A percentile compares a stretch with the other conserved stretches of the same genome.
These are phyloP conservation scores for Wickerhamiella azymoides DNA, from an alignment of 805 yeast species.

Conservation along the genomic window DNA sequence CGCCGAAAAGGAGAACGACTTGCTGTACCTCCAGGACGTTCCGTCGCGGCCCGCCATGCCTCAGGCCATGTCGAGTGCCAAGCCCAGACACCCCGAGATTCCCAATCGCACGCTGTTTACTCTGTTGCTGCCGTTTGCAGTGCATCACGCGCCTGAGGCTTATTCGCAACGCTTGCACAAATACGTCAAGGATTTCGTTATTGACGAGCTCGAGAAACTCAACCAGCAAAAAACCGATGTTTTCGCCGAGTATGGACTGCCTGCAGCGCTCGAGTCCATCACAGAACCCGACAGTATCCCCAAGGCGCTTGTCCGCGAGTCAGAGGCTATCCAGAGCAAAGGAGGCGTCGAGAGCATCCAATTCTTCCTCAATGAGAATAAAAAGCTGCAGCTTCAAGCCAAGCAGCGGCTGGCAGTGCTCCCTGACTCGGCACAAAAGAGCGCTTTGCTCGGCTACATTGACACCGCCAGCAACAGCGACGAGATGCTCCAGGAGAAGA, in stretches of 20 bases:
- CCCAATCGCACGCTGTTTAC: conserved; percentile 30
- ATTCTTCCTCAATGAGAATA: not conserved
- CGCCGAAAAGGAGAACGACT: conserved; percentile 68
- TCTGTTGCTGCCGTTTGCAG: conserved; percentile 51
- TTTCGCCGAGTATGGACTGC: conserved; percentile 38
- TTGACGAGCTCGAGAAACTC: conserved; percentile 22
- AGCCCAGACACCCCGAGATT: not conserved
- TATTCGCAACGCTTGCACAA: conserved; percentile 50
- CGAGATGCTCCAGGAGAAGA: conserved; percentile 1
- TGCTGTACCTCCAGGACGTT: conserved; percentile 56
- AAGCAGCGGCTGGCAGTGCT: not conserved
- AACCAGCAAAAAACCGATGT: conserved; percentile 16
- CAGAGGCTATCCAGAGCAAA: conserved; percentile 35
- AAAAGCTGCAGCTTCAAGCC: not conserved
- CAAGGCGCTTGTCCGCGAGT: conserved; percentile 38
- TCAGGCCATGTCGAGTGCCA: not conserved
- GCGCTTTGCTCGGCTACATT: conserved; percentile 1
- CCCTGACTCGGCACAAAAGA: conserved; percentile 21
- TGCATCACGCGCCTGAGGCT: conserved; percentile 53
- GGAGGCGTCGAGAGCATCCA: conserved; percentile 39
- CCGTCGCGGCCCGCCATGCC: conserved; percentile 33
- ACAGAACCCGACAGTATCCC: conserved; percentile 47
- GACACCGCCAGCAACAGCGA: conserved; percentile 7
- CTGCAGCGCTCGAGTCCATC: conserved; percentile 48
- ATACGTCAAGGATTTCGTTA: conserved; percentile 34